Evolutionary conservation across 495 filamentous ascomycete species (phyloP), one percentile per base, ranked within the genome.

Genomic region (Hamigera avellanea): DNA sequence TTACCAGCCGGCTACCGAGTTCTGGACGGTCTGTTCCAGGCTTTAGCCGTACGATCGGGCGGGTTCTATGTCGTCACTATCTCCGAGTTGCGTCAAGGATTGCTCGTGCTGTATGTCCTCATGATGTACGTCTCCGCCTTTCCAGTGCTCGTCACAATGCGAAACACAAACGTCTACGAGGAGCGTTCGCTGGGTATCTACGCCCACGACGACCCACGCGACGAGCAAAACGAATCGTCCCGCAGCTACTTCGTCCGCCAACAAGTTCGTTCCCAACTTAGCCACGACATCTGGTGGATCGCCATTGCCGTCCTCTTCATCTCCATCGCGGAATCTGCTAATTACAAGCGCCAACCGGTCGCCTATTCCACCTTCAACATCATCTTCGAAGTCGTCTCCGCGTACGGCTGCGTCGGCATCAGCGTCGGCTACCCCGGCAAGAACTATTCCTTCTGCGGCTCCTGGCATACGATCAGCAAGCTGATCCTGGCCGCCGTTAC

Each of bases 221-320:
- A 43, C 26, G 42, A 26, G 12, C n/a, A n/a, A n/a, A 17, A 42
- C 32, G 45, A 61, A 42, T 35, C 40, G 30, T 61, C 69, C 2
- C 63, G 64, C 36, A 53, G 62, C 32, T 72, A 73, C 42, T 80
- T 79, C 48, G 59, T 79, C 7, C 71, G 64, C 36, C 64, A 72
- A 44, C 64, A 93, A 42, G 67, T 95, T 8, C 76, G 80, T 23
- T 78, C 79, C 21, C 84, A 93, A 49, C 73, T 93, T 7, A 78
- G 82, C 23, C 84, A 93, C 56, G 87, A 95, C 47, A 56, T 88
- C 2, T 93, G 85, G 85, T 89, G 78, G 77, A 72, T 95, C 10
- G 77, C 79, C 0, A 54, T 86, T 2, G 83, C 83, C 2, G 64
- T 80, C 3, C 61, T 86, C 14, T 63, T 85, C 40, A 86, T 94